phyloP scores from a whole-genome alignment of 164 flowering plant species.

The Platanus orientalis region DNA sequence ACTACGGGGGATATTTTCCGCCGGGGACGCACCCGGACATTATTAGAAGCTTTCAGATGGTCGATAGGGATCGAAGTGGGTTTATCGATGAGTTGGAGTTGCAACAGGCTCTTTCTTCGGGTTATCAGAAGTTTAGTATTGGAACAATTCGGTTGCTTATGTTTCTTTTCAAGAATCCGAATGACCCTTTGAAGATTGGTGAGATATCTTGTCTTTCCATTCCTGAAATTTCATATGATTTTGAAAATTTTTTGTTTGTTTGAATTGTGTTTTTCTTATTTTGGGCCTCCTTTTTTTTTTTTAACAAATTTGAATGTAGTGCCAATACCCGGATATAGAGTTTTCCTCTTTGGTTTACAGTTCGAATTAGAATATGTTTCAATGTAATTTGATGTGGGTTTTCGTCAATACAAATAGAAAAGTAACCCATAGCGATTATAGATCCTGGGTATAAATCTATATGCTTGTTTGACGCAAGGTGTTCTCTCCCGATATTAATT shows the following conservation, averaged over 20 bases:
- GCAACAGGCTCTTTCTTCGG: constrained; percentile 55
- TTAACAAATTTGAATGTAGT: too few relatives aligned
- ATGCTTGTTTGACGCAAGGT: background rate
- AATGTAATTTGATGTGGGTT: too few relatives aligned
- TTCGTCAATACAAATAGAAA: too few relatives aligned
- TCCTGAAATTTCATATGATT: background rate
- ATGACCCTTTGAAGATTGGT: constrained; percentile 47
- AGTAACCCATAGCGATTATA: too few relatives aligned
- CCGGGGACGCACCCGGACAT: constrained; percentile 67
- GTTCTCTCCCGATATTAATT: background rate
- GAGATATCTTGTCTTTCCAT: constrained; percentile 5
- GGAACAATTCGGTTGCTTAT: constrained; percentile 63
- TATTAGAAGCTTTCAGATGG: constrained; percentile 62
- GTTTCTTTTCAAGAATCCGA: constrained; percentile 59
- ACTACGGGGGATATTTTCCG: constrained; percentile 31
- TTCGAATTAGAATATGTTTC: too few relatives aligned
- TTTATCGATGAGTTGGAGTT: constrained; percentile 67
- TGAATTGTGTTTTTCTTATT: too few relatives aligned
- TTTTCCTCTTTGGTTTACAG: too few relatives aligned
- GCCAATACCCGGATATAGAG: too few relatives aligned
- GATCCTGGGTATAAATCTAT: too few relatives aligned
- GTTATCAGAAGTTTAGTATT: constrained; percentile 47
- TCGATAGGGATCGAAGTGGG: constrained; percentile 71
- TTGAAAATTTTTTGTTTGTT: too few relatives aligned
- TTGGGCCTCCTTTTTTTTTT: too few relatives aligned